These are phyloP conservation scores for Pelargonium fulgidum DNA, from an alignment of 441 rosid genomes.

Conservation along the genomic window DNA sequence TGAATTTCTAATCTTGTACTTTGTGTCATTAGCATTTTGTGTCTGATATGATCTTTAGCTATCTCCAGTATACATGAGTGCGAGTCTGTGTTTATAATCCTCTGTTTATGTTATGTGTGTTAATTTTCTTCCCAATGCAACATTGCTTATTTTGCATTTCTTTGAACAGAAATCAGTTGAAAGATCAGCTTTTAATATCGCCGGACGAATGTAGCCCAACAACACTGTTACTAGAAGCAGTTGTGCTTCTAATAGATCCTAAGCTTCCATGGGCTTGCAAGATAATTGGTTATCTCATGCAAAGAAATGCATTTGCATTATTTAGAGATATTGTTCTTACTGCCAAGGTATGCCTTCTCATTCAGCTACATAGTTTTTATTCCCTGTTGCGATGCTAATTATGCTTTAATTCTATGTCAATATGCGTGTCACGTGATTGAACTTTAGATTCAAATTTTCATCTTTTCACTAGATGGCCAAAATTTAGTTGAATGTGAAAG, in stretches of 20 bases:
- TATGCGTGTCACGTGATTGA: neutral
- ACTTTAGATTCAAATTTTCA: neutral
- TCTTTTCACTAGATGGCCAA: neutral
- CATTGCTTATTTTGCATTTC: constrained; percentile 24
- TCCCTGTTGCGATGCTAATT: neutral
- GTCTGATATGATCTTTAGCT: no score
- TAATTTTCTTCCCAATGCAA: constrained; percentile 17
- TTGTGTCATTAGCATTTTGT: no score
- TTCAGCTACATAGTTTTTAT: constrained; percentile 7
- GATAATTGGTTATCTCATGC: constrained; percentile 56
- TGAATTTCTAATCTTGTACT: neutral
- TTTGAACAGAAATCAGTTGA: constrained; percentile 50
- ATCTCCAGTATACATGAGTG: no score
- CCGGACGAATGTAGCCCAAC: constrained; percentile 41
- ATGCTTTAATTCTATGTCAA: neutral
- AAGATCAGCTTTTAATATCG: constrained; percentile 49
- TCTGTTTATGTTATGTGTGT: neutral
- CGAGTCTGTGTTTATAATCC: no score
- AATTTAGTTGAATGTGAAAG: neutral
- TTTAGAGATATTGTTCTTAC: constrained; percentile 60
- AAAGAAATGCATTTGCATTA: constrained; percentile 46
- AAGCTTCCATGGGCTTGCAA: constrained; percentile 90
- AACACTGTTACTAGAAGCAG: constrained; percentile 59
- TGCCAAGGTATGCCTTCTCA: constrained; percentile 46
- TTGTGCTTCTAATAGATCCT: constrained; percentile 58